phyloP scores from a whole-genome alignment of 2,329 filamentous ascomycete genomes.

The Cercospora berteroae region DNA sequence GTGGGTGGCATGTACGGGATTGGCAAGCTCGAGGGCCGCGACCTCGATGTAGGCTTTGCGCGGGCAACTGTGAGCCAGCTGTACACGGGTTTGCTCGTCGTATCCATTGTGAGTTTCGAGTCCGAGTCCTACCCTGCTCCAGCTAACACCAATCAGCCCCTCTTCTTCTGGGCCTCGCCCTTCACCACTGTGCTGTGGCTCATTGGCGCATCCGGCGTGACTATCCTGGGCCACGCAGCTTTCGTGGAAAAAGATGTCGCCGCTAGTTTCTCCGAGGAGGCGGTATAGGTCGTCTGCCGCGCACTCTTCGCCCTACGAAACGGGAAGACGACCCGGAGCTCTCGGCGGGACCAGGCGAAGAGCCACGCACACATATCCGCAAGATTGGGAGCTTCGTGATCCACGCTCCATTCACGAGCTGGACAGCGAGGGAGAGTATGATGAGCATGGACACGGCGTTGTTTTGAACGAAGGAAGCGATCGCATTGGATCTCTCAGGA shows the following conservation, averaged over 20 bases:
- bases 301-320: constrained; percentile 79
- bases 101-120: constrained; percentile 57
- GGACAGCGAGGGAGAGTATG: constrained; percentile 49
- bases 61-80: constrained; percentile 87
- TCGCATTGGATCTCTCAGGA: constrained; percentile 26
- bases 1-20: constrained; percentile 86
- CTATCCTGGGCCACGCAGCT: constrained; percentile 83
- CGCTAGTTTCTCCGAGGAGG: constrained; percentile 99
- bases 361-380: constrained; percentile 27
- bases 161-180: constrained; percentile 81
- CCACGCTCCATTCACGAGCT: constrained; percentile 51
- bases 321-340: constrained; percentile 97
- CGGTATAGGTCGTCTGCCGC: constrained; percentile 99
- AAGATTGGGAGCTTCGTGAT: constrained; percentile 49
- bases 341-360: constrained; percentile 56
- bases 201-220: constrained; percentile 90
- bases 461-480: constrained; percentile 38
- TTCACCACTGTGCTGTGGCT: constrained; percentile 88
- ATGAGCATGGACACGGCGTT: constrained; percentile 48
- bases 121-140: not conserved
- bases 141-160: constrained; percentile 47
- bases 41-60: constrained; percentile 80
- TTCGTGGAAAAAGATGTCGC: constrained; percentile 57
- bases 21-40: constrained; percentile 81
- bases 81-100: constrained; percentile 80